Base-by-base conservation (phyloP, 2,329 filamentous ascomycete genomes). In the Colletotrichum musae region DNA sequence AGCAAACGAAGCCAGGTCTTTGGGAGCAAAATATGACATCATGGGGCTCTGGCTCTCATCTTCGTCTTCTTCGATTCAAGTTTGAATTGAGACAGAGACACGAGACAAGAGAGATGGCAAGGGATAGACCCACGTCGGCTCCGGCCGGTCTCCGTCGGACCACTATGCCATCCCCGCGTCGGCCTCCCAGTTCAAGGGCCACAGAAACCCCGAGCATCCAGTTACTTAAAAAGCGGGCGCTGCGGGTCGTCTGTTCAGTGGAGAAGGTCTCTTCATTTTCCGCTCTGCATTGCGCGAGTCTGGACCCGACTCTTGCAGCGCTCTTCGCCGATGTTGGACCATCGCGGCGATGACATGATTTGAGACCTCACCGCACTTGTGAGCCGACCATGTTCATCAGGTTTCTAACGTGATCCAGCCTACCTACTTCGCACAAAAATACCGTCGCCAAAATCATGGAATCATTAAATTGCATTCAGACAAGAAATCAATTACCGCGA, bases 141-240 rank as follows among this genome's bases (percentile, higher is more conserved):
- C 62, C 36, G 50, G 48, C 63, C 41, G 58, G 21, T 59, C 58
- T 62, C 43, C 41, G 26, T 61, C 32, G 43, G 58, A 50, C 58
- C 41, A 62, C 24, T 18, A 32, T 21, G 48, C 58, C 63, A 5
- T 43, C 41, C 41, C 41, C 41, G 41, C 41, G 15, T 43, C 5
- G 41, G 50, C 63, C 10, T 53, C 15, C 26, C 24, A 13, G 6
- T 32, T 21, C 32, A 28, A 13, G 32, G 21, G 16, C 21, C 43
- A 48, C 28, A 36, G 32, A 36, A 36, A 36, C 32, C 32, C 64
- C 50, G 5, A 26, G 16, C 43, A 7, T 58, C 39, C 56, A 58
- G 56, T 51, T 36, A 48, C 39, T 15, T 32, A 4, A 45, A 39
- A 45, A 51, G 51, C n/a, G 58, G 58, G 5, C n/a, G n/a, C 16